Base-by-base conservation (phyloP, 306 rosid genomes). In the Castanea crenata region DNA sequence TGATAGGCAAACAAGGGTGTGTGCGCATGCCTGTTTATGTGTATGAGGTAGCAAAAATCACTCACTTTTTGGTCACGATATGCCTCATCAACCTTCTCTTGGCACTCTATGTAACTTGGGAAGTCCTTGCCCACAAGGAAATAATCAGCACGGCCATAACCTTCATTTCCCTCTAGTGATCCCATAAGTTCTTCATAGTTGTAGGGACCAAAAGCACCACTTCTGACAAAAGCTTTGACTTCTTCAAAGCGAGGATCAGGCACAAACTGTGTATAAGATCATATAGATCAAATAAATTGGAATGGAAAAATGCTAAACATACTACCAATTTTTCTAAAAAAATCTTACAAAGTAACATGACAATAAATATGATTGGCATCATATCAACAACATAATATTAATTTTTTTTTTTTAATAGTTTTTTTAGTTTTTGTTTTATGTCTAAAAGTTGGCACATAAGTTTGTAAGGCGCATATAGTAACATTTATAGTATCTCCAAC, bases 121-220 rank as follows among this genome's bases (percentile, higher is more conserved):
- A 96, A 96, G 94, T 96, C 99, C 77, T 91, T 89, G 70, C 94
- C 99, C 80, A 96, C 99, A 9, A 96, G 99, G 88, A 96, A 96
- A 83, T 96, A 96, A 85, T 96, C 99, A 61, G 91, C 99, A 51
- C 78, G 89, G 72, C 99, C 99, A 82, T 80, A 96, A 65, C 99
- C 99, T 87, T 93, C 97, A 78, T 91, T 87, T 79, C 96, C 99
- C 84, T 96, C 98, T 69, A 96, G 81, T 63, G 99, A 96, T 61
- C 92, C 94, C 21, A 96, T 89, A 83, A 96, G 52, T 63, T 93
- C 93, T 52, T 93, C 89, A 68, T 93, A 96, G 80, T 89, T 83
- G 90, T 78, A 80, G 11, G 91, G 18, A 67, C 99, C 99, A 75
- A 96, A 96, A 69, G 74, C 89, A 76, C 99, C 99, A 74, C 97